Evolutionary conservation across 192 early-diverging fungal genomes (phyloP).

Genomic region (Linnemannia schmuckeri): DNA sequence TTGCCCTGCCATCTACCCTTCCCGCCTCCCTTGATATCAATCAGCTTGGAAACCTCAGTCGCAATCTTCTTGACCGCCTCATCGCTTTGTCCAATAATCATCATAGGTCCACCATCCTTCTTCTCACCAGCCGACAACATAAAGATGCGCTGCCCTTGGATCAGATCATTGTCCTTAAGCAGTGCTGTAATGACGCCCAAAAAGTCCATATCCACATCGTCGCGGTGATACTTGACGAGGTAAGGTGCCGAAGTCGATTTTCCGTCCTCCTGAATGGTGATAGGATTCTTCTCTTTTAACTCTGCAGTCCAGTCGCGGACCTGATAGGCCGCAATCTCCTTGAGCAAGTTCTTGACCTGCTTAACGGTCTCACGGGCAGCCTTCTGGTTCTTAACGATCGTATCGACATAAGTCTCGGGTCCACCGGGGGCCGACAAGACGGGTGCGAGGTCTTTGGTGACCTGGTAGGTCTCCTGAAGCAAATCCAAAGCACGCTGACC

Average conservation of each 20-base stretch:
- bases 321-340: conserved; percentile 55
- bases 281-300: conserved; percentile 33
- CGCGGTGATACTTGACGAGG: conserved; percentile 53
- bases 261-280: not conserved
- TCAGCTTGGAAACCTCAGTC: conserved; percentile 30
- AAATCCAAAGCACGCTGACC: conserved; percentile 70
- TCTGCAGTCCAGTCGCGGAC: conserved; percentile 47
- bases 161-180: conserved; percentile 51
- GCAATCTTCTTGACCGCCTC: conserved; percentile 55
- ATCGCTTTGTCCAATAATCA: conserved; percentile 56
- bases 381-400: conserved; percentile 52
- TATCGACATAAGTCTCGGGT: conserved; percentile 59
- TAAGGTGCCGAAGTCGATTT: conserved; percentile 1
- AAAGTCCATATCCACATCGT: conserved; percentile 66
- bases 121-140: conserved; percentile 58
- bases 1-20: conserved; percentile 68
- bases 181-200: conserved; percentile 35
- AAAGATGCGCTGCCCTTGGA: conserved; percentile 42
- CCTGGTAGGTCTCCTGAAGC: conserved; percentile 50
- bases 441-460: conserved; percentile 48
- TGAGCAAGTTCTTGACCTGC: conserved; percentile 46
- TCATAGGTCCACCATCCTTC: conserved; percentile 58
- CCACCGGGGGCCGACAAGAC: conserved; percentile 56
- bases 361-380: conserved; percentile 46
- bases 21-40: conserved; percentile 64